Evolutionary conservation across 768 basidiomycete genomes (phyloP).

Genomic region (Lentinula detonsa): DNA sequence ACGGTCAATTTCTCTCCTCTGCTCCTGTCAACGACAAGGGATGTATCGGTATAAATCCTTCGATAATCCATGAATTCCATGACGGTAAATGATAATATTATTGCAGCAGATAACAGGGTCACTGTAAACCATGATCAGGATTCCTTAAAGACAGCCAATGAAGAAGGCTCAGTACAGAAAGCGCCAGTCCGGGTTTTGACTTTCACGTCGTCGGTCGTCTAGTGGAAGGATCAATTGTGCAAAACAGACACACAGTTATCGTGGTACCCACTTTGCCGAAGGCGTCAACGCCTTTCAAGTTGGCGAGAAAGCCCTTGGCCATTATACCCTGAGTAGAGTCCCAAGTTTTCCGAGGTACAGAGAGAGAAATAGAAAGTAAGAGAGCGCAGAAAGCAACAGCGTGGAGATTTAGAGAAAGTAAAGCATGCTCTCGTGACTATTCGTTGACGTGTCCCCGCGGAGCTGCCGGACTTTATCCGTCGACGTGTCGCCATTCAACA

Average conservation of each 20-base stretch:
- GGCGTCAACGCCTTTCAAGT: slow-evolving; percentile 91
- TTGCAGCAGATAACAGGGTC: slow-evolving; percentile 84
- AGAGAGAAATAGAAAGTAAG: slow-evolving; percentile 25
- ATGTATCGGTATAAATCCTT: slow-evolving; percentile 79
- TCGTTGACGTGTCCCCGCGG: slow-evolving; percentile 15
- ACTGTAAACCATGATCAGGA: slow-evolving; percentile 45
- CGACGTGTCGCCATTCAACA: background rate
- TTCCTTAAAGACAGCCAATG: background rate
- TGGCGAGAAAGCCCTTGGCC: slow-evolving; percentile 73
- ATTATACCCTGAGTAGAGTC: slow-evolving; percentile 33
- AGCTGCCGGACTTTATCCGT: background rate
- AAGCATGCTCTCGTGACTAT: slow-evolving; percentile 7
- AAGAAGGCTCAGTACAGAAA: slow-evolving; percentile 50
- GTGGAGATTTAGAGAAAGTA: slow-evolving; percentile 15
- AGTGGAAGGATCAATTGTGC: background rate
- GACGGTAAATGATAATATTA: slow-evolving; percentile 86
- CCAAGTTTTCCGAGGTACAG: slow-evolving; percentile 11
- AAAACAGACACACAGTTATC: background rate
- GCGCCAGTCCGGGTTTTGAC: slow-evolving; percentile 96
- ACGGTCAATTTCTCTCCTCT: slow-evolving; percentile 93
- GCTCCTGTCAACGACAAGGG: slow-evolving; percentile 90
- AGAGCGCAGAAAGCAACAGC: slow-evolving; percentile 14
- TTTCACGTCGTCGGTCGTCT: slow-evolving; percentile 99
- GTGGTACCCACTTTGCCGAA: slow-evolving; percentile 86
- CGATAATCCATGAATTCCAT: slow-evolving; percentile 98